Evolutionary conservation across 768 basidiomycete species (phyloP).

Genomic region (Lentinula guzmanii): DNA sequence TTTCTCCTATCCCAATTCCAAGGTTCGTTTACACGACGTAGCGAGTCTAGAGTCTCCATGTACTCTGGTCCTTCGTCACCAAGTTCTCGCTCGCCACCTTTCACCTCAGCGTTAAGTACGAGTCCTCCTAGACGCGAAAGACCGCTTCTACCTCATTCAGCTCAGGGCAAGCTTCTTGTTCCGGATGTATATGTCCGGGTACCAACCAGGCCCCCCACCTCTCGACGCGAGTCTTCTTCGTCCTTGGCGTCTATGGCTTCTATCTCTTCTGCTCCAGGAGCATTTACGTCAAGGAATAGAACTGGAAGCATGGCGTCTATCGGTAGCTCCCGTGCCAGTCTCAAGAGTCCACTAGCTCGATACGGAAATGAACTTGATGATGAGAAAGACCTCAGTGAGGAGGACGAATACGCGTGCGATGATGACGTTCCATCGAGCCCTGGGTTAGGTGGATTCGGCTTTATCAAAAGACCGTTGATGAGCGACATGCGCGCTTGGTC

Average conservation of each 20-base stretch:
- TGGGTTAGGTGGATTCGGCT: conserved; percentile 38
- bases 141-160: conserved; percentile 49
- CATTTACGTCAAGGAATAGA: conserved; percentile 10
- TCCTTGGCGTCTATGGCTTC: conserved; percentile 14
- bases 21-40: conserved; percentile 49
- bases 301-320: conserved; percentile 9
- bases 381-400: conserved; percentile 14
- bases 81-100: conserved; percentile 27
- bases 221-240: conserved; percentile 25
- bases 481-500: conserved; percentile 26
- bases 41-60: conserved; percentile 41
- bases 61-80: conserved; percentile 24
- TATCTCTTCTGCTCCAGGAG: conserved; percentile 7
- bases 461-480: conserved; percentile 27
- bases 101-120: conserved; percentile 27
- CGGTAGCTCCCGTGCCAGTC: conserved; percentile 17
- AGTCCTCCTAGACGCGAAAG: conserved; percentile 36
- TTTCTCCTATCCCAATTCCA: conserved; percentile 50
- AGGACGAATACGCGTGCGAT: conserved; percentile 18
- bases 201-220: conserved; percentile 18
- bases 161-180: conserved; percentile 60
- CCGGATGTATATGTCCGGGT: conserved; percentile 28
- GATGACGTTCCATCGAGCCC: conserved; percentile 15
- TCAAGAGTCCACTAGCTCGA: conserved; percentile 33
- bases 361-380: conserved; percentile 27